Conservation (phyloP, 2,329 filamentous ascomycete species). For the Penicillium vulpinum region DNA sequence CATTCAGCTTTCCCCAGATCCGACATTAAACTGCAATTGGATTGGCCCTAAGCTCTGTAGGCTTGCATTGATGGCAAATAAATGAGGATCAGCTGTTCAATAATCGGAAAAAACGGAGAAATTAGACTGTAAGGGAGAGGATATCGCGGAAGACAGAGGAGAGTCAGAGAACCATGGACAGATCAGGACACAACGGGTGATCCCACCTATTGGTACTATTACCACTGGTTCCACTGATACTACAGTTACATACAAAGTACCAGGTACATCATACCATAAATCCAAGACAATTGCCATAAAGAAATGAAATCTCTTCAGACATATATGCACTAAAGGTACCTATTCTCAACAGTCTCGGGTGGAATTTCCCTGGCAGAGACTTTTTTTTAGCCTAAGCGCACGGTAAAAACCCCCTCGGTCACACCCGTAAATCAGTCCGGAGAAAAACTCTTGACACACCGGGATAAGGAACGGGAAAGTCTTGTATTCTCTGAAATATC, state of each 20-base stretch:
- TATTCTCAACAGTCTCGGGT: conserved; percentile 3
- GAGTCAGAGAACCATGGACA: no score
- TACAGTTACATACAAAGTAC: background rate
- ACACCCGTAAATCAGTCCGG: conserved; percentile 2
- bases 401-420: background rate
- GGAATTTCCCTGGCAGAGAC: conserved; percentile 5
- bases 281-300: background rate
- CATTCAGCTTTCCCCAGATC: conserved; percentile 3
- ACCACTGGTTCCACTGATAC: background rate
- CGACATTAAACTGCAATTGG: background rate
- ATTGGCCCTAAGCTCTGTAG: background rate
- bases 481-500: background rate
- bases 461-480: conserved; percentile 5
- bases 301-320: background rate
- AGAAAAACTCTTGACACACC: conserved; percentile 7
- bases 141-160: background rate
- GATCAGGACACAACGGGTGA: background rate
- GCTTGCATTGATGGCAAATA: background rate
- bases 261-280: background rate
- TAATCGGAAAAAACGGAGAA: background rate
- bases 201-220: background rate
- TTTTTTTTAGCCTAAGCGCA: background rate
- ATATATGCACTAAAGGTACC: background rate
- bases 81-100: background rate
- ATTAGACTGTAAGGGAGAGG: no score